Evolutionary conservation across 176 grass and related monocot species (phyloP).

Genomic region (Coix lacrymajobi): DNA sequence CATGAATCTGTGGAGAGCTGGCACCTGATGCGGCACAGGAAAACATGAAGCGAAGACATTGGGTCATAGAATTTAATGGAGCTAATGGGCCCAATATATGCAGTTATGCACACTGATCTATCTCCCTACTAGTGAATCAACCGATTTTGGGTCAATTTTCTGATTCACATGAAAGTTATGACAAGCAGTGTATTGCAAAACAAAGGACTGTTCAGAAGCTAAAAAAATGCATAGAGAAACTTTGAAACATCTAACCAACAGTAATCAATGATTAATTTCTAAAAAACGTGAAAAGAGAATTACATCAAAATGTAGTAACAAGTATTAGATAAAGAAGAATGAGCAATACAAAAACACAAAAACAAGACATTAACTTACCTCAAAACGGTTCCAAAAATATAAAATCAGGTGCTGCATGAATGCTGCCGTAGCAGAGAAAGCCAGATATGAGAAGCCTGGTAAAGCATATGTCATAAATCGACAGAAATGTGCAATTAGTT

Average conservation of each 20-base stretch:
- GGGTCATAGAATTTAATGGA: neutral
- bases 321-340: neutral
- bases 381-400: conserved; percentile 99
- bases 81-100: neutral
- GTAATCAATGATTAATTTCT: neutral
- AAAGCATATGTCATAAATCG: conserved; percentile 2
- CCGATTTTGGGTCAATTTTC: neutral
- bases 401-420: conserved; percentile 99
- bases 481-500: conserved; percentile 11
- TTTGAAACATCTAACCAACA: neutral
- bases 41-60: conserved; percentile 18
- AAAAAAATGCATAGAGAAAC: neutral
- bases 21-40: conserved; percentile 55
- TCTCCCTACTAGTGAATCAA: neutral
- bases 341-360: neutral
- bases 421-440: conserved; percentile 87
- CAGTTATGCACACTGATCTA: conserved; percentile 4
- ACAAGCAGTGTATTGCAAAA: neutral
- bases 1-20: conserved; percentile 94
- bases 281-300: neutral
- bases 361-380: conserved; percentile 49
- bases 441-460: conserved; percentile 91
- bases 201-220: neutral
- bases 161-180: conserved; percentile 3
- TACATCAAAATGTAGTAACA: neutral